Conservation (phyloP, 1,284 basidiomycete genomes). For the Ceratobasidium sp. region DNA sequence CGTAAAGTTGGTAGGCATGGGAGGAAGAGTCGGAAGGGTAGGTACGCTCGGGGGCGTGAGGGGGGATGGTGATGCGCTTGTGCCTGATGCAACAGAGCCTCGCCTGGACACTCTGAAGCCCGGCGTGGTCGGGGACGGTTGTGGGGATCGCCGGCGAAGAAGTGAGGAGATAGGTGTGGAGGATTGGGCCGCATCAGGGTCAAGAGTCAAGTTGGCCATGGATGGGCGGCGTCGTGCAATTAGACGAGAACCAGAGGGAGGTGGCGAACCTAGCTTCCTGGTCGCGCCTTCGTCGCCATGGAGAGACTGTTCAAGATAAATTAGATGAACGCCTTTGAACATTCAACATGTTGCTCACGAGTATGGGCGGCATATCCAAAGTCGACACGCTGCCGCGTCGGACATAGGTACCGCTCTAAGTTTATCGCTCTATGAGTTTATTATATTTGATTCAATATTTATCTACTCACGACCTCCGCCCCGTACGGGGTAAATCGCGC, state of each 20-base stretch:
- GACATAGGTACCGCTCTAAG: conserved; percentile 33
- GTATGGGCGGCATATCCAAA: conserved; percentile 34
- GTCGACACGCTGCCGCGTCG: conserved; percentile 30
- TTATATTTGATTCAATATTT: background rate
- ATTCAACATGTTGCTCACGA: conserved; percentile 7
- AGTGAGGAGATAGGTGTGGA: conserved; percentile 40
- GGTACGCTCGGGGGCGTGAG: conserved; percentile 40
- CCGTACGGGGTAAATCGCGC: conserved; percentile 36
- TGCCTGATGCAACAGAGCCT: conserved; percentile 37
- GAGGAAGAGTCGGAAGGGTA: conserved; percentile 38
- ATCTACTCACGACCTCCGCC: conserved; percentile 30
- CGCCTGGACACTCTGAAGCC: conserved; percentile 36
- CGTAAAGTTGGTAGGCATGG: conserved; percentile 37
- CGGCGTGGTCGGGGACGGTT: conserved; percentile 37
- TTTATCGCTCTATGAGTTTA: conserved; percentile 12
- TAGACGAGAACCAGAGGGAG: conserved; percentile 30
- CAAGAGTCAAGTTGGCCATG: conserved; percentile 36
- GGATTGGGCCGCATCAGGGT: conserved; percentile 36
- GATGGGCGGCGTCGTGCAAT: conserved; percentile 40
- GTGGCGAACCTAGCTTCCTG: conserved; percentile 20
- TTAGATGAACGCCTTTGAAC: background rate
- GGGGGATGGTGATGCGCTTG: conserved; percentile 38
- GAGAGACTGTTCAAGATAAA: conserved; percentile 21
- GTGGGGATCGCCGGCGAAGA: conserved; percentile 37
- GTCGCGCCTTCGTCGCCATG: conserved; percentile 23